A percentile compares a stretch with the other conserved stretches of the same genome.
These are phyloP conservation scores for Sphaerobolus stellatus DNA, from an alignment of 1,284 basidiomycete species.

Conservation along the genomic window DNA sequence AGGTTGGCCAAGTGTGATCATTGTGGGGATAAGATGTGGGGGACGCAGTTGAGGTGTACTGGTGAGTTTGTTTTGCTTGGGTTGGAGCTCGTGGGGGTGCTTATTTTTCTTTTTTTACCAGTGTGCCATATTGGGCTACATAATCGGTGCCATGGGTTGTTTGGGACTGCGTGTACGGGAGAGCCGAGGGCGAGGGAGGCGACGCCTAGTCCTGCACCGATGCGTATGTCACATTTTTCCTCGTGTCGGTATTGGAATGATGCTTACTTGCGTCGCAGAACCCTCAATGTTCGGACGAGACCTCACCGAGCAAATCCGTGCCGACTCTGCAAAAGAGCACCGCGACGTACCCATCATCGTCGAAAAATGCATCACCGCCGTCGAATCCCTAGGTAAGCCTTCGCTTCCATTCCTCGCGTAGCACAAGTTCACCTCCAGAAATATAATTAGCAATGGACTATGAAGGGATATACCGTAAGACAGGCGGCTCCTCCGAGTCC, in stretches of 20 bases:
- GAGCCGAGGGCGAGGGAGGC: slow-evolving; percentile 35
- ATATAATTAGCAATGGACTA: slow-evolving; percentile 76
- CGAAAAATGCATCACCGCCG: slow-evolving; percentile 92
- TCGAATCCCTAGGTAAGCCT: slow-evolving; percentile 76
- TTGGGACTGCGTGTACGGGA: slow-evolving; percentile 53
- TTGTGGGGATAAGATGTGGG: slow-evolving; percentile 98
- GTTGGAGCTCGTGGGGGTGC: not conserved
- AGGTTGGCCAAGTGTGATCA: slow-evolving; percentile 92
- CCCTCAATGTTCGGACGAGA: slow-evolving; percentile 92
- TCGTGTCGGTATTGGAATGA: not conserved
- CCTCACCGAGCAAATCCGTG: slow-evolving; percentile 77
- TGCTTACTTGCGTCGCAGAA: slow-evolving; percentile 40
- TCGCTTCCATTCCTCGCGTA: slow-evolving; percentile 4
- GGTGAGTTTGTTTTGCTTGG: slow-evolving; percentile 48
- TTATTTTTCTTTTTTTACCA: slow-evolving; percentile 26
- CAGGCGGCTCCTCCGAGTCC: slow-evolving; percentile 89
- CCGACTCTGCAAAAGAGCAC: slow-evolving; percentile 62
- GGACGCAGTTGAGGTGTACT: slow-evolving; percentile 86
- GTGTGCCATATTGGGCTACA: slow-evolving; percentile 74
- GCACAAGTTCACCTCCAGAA: not conserved
- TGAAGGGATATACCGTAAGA: slow-evolving; percentile 97
- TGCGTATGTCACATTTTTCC: slow-evolving; percentile 47
- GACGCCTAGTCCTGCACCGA: slow-evolving; percentile 37
- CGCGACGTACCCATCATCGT: slow-evolving; percentile 83
- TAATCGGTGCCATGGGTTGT: slow-evolving; percentile 66